Evolutionary conservation across 768 basidiomycete species (phyloP), one percentile per base, ranked within the genome.

Genomic region (Pleurotus eryngii): DNA sequence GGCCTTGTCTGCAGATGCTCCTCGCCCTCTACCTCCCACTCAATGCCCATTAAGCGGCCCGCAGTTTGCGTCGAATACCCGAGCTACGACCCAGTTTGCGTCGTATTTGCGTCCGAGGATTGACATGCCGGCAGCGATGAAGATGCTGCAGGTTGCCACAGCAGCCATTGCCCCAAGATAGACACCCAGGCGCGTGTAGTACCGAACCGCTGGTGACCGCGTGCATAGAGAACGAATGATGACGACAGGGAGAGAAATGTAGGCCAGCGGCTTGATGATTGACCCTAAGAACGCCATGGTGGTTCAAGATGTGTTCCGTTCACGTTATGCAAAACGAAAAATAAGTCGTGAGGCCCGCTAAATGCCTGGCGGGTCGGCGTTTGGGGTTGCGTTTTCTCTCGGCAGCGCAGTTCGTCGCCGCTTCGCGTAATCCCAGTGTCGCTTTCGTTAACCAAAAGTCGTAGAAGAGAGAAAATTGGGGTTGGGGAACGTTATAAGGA

Each of bases 61-160:
- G 85, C 83, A 56, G 90, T 57, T 57, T 46, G 68, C 64, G 74
- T 96, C 92, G 78, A 98, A 98, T 46, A 81, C 83, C 60, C 89
- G 76, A 8, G 94, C 96, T 43, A 95, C 87, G 65, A 88, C 76
- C 63, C 80, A 86, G 74, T 95, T 93, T 60, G 89, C 87, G 64
- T 95, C 89, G 69, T 83, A 85, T 30, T 87, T 75, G 50, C 81
- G 82, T 46, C 93, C 92, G 15, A 82, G 67, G 45, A 90, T 66
- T 17, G 82, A 74, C 79, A 93, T 77, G 11, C 80, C 81, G 5
- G 89, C 74, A 2, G 88, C 85, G 47, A 86, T 74, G 57, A 89
- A 67, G 48, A 88, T 78, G 49, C 90, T 90, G 75, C 85, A 87
- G 60, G 85, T 81, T 3, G 89, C 89, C 59, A 86, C 82, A 20